These are phyloP conservation scores for Malassezia pachydermatis DNA, from an alignment of 1,284 basidiomycete genomes.

Conservation along the genomic window DNA sequence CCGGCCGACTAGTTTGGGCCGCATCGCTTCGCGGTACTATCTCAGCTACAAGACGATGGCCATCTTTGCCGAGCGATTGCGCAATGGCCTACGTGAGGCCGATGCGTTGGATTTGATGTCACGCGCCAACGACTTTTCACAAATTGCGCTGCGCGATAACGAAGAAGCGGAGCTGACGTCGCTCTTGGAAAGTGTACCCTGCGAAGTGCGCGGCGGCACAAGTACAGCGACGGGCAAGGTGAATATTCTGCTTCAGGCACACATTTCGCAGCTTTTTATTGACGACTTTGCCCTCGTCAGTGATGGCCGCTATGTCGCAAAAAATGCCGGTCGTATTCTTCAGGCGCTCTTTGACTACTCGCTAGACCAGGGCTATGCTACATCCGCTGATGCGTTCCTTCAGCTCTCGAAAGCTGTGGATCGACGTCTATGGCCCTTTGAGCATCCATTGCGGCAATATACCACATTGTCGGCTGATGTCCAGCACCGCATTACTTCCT, in stretches of 20 bases:
- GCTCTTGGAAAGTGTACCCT: slow-evolving; percentile 56
- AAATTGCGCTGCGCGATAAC: slow-evolving; percentile 83
- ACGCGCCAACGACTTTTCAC: slow-evolving; percentile 89
- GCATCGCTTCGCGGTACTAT: slow-evolving; percentile 95
- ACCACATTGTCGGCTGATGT: slow-evolving; percentile 60
- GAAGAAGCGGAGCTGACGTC: slow-evolving; percentile 74
- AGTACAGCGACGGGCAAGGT: slow-evolving; percentile 80
- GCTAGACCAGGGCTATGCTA: slow-evolving; percentile 81
- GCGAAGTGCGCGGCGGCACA: slow-evolving; percentile 58
- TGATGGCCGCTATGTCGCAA: slow-evolving; percentile 70
- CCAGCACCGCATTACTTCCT: slow-evolving; percentile 66
- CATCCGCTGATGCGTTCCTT: slow-evolving; percentile 67
- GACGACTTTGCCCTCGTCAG: slow-evolving; percentile 96
- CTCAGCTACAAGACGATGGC: slow-evolving; percentile 77
- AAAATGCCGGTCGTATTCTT: slow-evolving; percentile 85
- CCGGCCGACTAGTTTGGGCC: slow-evolving; percentile 71
- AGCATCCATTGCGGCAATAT: slow-evolving; percentile 63
- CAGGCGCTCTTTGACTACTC: slow-evolving; percentile 89
- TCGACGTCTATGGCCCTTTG: slow-evolving; percentile 83
- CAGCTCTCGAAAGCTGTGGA: slow-evolving; percentile 69
- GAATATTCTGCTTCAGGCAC: slow-evolving; percentile 86
- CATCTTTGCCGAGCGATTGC: slow-evolving; percentile 74
- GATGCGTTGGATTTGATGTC: slow-evolving; percentile 79
- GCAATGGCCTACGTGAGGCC: slow-evolving; percentile 79
- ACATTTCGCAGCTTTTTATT: slow-evolving; percentile 67